These are phyloP conservation scores for Lachnellula hyalina DNA, from an alignment of 2,329 filamentous ascomycete genomes.

Conservation along the genomic window DNA sequence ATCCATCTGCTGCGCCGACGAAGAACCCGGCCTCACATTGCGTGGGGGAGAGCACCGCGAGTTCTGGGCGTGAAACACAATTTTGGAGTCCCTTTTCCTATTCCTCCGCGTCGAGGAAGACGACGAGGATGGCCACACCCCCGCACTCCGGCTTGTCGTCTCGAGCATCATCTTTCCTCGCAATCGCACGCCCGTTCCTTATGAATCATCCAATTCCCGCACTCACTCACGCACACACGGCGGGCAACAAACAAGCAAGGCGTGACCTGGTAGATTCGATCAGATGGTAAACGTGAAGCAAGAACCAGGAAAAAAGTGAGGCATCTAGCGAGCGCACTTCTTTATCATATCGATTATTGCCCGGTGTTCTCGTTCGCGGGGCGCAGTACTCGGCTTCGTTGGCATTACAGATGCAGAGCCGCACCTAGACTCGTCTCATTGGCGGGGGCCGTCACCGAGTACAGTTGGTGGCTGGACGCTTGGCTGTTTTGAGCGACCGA, in stretches of 20 bases:
- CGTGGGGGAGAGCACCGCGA: constrained; percentile 3
- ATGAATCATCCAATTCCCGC: neutral
- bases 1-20: constrained; percentile 1
- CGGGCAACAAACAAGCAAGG: neutral
- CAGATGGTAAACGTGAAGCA: neutral
- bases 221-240: neutral
- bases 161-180: neutral
- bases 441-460: neutral
- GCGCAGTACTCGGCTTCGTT: neutral
- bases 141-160: neutral
- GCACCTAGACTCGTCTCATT: neutral
- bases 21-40: neutral
- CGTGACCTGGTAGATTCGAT: neutral
- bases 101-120: neutral
- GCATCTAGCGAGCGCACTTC: neutral
- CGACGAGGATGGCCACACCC: constrained; percentile 1
- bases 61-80: constrained; percentile 9
- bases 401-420: neutral
- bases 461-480: neutral
- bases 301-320: neutral
- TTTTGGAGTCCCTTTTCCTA: constrained; percentile 19
- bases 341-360: no score
- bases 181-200: neutral
- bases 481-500: neutral
- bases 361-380: neutral